Evolutionary conservation across 1,284 basidiomycete genomes (phyloP).

Genomic region (Cystobasidium pallidum): DNA sequence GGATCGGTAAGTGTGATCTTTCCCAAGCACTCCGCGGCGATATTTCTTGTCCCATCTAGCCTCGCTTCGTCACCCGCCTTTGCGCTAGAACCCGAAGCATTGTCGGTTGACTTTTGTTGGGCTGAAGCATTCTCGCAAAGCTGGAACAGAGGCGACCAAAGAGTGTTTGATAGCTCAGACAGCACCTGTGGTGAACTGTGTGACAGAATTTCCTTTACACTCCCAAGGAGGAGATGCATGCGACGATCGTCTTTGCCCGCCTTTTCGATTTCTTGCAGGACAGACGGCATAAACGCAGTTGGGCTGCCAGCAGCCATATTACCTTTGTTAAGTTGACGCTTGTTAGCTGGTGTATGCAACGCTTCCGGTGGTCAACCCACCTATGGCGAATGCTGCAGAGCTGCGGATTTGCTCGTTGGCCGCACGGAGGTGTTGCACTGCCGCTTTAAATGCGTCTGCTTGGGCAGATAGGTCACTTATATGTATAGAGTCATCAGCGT

Average conservation of each 20-base stretch:
- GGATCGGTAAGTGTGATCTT: conserved; percentile 91
- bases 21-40: conserved; percentile 94
- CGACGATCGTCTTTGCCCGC: conserved; percentile 70
- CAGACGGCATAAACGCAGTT: conserved; percentile 77
- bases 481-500: background rate
- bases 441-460: conserved; percentile 70
- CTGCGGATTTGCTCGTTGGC: conserved; percentile 80
- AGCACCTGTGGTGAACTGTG: conserved; percentile 82
- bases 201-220: conserved; percentile 94
- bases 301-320: conserved; percentile 93
- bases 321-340: conserved; percentile 62
- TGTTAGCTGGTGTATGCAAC: conserved; percentile 52
- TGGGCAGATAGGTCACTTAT: conserved; percentile 78
- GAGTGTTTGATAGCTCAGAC: conserved; percentile 76
- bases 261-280: conserved; percentile 75
- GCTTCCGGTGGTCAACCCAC: conserved; percentile 56
- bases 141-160: conserved; percentile 89
- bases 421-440: conserved; percentile 72
- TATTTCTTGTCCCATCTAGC: conserved; percentile 81
- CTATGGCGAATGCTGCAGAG: conserved; percentile 88
- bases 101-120: conserved; percentile 25
- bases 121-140: conserved; percentile 62
- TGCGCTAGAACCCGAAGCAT: conserved; percentile 13
- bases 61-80: conserved; percentile 41
- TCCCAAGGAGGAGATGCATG: conserved; percentile 81